phyloP scores from a whole-genome alignment of 208 protist species.

The Acanthamoeba comandoni region DNA sequence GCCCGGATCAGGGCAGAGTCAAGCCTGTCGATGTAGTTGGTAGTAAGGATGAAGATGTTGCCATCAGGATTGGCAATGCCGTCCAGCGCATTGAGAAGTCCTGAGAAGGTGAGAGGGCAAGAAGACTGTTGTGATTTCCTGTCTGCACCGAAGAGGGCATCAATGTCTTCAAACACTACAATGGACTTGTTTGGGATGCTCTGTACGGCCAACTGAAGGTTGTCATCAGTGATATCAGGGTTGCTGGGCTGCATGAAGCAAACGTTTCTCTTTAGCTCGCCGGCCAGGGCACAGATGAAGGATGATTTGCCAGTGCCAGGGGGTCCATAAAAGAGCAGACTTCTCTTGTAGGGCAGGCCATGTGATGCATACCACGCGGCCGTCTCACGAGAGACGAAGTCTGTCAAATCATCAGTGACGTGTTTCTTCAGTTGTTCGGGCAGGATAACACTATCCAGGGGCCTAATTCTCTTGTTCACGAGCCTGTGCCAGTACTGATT shows the following conservation, averaged over 20 bases:
- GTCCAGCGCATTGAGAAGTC: conserved; percentile 96
- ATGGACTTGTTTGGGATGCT: conserved; percentile 90
- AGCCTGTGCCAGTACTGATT: conserved; percentile 29
- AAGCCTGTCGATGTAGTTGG: conserved; percentile 95
- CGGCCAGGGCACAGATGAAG: conserved; percentile 93
- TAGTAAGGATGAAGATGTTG: conserved; percentile 96
- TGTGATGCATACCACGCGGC: conserved; percentile 92
- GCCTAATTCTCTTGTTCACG: neutral
- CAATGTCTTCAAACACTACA: conserved; percentile 96
- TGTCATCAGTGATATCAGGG: conserved; percentile 6
- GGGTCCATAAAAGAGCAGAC: conserved; percentile 95
- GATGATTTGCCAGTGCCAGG: conserved; percentile 95
- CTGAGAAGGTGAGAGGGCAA: conserved; percentile 91
- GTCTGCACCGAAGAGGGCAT: conserved; percentile 91
- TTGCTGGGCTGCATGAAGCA: conserved; percentile 89
- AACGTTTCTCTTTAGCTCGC: conserved; percentile 92
- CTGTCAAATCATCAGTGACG: neutral
- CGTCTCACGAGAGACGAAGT: conserved; percentile 67
- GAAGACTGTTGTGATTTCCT: neutral
- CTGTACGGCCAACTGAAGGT: conserved; percentile 85
- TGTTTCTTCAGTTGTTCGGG: neutral
- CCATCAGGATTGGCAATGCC: conserved; percentile 95
- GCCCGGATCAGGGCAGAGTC: conserved; percentile 95
- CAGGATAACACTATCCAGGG: conserved; percentile 62
- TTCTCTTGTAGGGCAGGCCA: conserved; percentile 95